Base-by-base conservation (phyloP, 2,329 filamentous ascomycete species). In the Chaetothyriales sp. region DNA sequence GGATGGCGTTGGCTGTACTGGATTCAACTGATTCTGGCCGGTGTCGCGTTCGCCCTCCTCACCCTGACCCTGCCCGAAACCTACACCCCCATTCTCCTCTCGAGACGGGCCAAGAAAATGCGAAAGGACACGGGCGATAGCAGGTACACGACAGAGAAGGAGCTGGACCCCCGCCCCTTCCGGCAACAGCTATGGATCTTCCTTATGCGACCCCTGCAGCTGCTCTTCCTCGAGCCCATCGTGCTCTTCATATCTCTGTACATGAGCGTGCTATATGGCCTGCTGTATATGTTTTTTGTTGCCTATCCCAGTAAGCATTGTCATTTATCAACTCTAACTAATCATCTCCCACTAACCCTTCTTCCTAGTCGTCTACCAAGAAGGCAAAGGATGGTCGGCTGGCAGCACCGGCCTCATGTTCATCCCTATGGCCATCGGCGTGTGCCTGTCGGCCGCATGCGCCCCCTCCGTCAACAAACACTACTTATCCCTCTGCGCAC, bases 11-110 rank as follows among this genome's bases (percentile, higher is more conserved):
- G 86, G 85, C 73, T 92, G 0, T 92, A 92, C 71, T 90, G 85
- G 83, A 78, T 94, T 60, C 86, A 90, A 63, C 72, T 92, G 9
- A 94, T 94, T 62, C 64, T 92, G 10, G 73, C 84, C 22, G 81
- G 74, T 13, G 64, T 82, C 47, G 77, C 83, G 60, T 92, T 84
- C 80, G 54, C 84, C 18, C 65, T 90, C 54, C 89, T 92, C 66
- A 83, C 82, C 28, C 89, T 94, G 68, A 92, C 86, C n/a, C 83
- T 94, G 0, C 86, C 87, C 1, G 89, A 94, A 67, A 95, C 89
- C 0, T 94, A 92, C 65, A 82, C 87, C 0, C 87, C 89, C 0
- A 85, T 80, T 0, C 81, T 95, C 48, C 77, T 95, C 15, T 77
- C 78, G 49, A 70, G 70, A 28, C 77, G 87, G 10, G 89, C 89